Conservation (phyloP, 2,329 filamentous ascomycete species). For the Sporothrix schenckii region DNA sequence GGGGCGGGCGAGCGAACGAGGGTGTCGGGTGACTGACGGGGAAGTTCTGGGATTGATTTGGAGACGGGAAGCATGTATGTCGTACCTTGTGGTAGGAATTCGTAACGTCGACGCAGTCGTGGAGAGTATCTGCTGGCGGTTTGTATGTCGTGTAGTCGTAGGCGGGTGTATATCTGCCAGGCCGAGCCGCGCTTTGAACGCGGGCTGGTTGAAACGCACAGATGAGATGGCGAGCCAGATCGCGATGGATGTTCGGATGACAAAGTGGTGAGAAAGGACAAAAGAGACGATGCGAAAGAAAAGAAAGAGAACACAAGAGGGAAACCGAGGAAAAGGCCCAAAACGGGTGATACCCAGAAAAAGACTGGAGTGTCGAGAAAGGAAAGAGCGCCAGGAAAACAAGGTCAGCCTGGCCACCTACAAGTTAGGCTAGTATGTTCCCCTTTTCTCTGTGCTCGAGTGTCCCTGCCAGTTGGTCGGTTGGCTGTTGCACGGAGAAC, state of each 20-base stretch:
- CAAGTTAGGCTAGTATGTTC: constrained; percentile 11
- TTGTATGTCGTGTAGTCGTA: constrained; percentile 11
- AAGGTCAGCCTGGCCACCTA: constrained; percentile 4
- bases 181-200: constrained; percentile 27
- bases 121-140: background rate
- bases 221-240: constrained; percentile 14
- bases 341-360: background rate
- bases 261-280: background rate
- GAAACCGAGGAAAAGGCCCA: constrained; percentile 3
- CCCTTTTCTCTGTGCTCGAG: constrained; percentile 8
- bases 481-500: background rate
- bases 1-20: background rate
- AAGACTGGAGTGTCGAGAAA: constrained; percentile 17
- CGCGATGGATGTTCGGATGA: constrained; percentile 2
- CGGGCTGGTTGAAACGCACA: constrained; percentile 26
- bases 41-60: constrained; percentile 2
- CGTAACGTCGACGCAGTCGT: constrained; percentile 1
- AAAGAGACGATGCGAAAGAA: constrained; percentile 9
- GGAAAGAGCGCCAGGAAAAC: constrained; percentile 21
- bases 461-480: constrained; percentile 24
- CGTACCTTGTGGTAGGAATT: constrained; percentile 5
- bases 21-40: constrained; percentile 3
- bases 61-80: background rate
- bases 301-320: background rate
- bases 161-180: constrained; percentile 1